A percentile compares a stretch with the other conserved stretches of the same genome.
These are phyloP conservation scores for Psophocarpus tetragonolobus DNA, from an alignment of 306 rosid species.

Conservation along the genomic window DNA sequence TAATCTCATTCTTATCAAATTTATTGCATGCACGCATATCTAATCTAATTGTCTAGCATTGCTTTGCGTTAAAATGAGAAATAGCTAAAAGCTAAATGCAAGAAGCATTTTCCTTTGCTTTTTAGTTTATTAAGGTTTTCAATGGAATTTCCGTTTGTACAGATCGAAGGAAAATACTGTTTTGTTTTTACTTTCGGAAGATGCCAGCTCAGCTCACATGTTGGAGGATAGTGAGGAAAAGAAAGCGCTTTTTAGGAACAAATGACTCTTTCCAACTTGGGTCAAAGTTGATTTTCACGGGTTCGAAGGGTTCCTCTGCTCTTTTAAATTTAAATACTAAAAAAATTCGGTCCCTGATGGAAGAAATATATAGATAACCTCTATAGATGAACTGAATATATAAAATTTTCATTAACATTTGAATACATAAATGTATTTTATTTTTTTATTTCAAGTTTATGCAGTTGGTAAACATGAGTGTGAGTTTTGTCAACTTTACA, in stretches of 20 bases:
- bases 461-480: neutral
- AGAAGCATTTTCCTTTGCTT: conserved; percentile 10
- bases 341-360: neutral
- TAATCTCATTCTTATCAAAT: neutral
- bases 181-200: conserved; percentile 21
- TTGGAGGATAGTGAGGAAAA: conserved; percentile 14
- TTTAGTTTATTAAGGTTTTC: conserved; percentile 20
- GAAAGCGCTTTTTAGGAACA: conserved; percentile 18
- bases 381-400: neutral
- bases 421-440: neutral
- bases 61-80: neutral
- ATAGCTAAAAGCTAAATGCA: neutral
- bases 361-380: neutral
- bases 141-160: conserved; percentile 30
- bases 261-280: conserved; percentile 18
- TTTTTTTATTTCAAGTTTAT: neutral
- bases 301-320: conserved; percentile 13
- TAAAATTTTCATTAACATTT: neutral
- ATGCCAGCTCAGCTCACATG: conserved; percentile 52
- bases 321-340: neutral
- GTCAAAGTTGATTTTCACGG: conserved; percentile 28
- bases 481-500: conserved; percentile 46
- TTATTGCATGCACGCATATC: neutral
- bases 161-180: neutral
- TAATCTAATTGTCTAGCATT: neutral